Base-by-base conservation (phyloP, 2,329 filamentous ascomycete species). In the Lizonia empirigonia region DNA sequence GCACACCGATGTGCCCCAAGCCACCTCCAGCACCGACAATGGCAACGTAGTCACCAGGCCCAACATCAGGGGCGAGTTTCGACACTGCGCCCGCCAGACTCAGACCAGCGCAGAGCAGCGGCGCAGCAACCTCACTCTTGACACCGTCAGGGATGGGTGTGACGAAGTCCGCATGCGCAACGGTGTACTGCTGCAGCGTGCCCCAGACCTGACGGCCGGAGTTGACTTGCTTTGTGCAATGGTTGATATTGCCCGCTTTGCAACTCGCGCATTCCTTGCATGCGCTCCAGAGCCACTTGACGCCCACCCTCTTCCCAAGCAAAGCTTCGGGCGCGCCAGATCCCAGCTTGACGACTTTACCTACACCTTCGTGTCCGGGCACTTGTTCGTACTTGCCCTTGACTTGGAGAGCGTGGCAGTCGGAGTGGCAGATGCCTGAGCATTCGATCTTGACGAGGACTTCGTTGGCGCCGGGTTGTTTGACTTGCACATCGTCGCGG, bases 1-100 rank as follows among this genome's bases (percentile, higher is more conserved):
- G 91, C 60, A 90, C 80, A 15, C 90, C 90, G 60, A 94, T 79
- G 46, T 83, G 85, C 22, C 90, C 90, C 45, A 96, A 81, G 56
- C 90, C 89, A 69, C 91, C 90, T 52, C 90, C 90, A 19, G 90
- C 91, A 64, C 91, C 91, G 46, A 94, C 88, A 60, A 96, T 87
- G 56, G 89, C 91, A 12, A 96, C 85, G 18, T 79, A 86, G 70
- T 94, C 85, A 16, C 90, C 90, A 1, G 89, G 83, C 38, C 82
- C 78, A 22, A 83, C 85, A 37, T 85, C 85, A 0, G 89, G 90
- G 72, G 91, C 88, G 12, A 88, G 88, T 77, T 91, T 93, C 78
- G 93, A 94, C 49, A 93, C 89, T 2, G 89, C 80, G 0, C 91
- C 90, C 1, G 91, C 95, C 32, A 96, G 77, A 20, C 90, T 72